These are phyloP conservation scores for Ligustrum vulgare DNA, from an alignment of 257 asterid species.

Conservation along the genomic window DNA sequence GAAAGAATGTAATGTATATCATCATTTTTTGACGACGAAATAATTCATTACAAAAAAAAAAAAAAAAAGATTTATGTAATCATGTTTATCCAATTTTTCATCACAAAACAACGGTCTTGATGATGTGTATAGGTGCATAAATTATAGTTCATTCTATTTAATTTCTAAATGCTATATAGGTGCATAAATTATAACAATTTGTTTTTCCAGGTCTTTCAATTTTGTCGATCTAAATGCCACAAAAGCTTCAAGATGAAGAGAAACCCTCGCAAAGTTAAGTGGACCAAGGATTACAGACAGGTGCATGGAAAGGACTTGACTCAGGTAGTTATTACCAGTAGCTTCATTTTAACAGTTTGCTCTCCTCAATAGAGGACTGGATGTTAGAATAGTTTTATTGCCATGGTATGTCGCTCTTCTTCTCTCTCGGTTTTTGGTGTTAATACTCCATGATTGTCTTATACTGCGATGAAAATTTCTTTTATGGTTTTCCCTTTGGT, in stretches of 20 bases:
- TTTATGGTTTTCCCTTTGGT: neutral
- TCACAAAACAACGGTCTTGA: too few relatives aligned
- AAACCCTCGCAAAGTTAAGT: constrained; percentile 86
- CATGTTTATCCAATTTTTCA: too few relatives aligned
- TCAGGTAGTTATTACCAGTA: constrained; percentile 44
- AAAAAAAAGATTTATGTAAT: too few relatives aligned
- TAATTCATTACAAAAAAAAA: too few relatives aligned
- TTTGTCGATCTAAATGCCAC: constrained; percentile 89
- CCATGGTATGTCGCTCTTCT: neutral
- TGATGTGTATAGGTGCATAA: too few relatives aligned
- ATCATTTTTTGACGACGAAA: too few relatives aligned
- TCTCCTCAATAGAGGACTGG: constrained; percentile 1
- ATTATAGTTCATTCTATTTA: neutral
- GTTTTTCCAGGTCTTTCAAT: constrained; percentile 67
- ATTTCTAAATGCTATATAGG: neutral
- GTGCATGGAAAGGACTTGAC: constrained; percentile 94
- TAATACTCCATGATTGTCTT: neutral
- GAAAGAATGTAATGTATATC: too few relatives aligned
- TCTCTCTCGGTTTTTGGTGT: neutral
- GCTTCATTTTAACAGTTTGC: too few relatives aligned
- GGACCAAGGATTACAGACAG: constrained; percentile 92
- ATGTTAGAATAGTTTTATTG: neutral
- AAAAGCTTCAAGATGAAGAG: constrained; percentile 97
- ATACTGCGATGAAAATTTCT: neutral
- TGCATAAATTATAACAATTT: neutral